Base-by-base conservation (phyloP, 192 early-diverging fungal genomes). In the Funneliformis geosporum region DNA sequence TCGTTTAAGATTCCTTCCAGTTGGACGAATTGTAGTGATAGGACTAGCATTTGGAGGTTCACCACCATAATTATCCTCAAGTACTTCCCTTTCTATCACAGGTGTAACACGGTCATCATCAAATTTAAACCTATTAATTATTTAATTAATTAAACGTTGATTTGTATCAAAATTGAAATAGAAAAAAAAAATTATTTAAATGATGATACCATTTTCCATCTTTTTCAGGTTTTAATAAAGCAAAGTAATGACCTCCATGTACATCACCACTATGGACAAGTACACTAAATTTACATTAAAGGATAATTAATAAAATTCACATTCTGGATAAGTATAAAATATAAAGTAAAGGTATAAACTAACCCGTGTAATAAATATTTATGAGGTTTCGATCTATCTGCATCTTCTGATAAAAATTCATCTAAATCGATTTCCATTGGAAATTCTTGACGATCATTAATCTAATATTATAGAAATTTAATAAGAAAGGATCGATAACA, bases 361-460 rank as follows among this genome's bases (percentile, higher is more conserved):
- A 87, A 94, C 91, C 96, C 97, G 79, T 98, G 96, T 39, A 98
- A 84, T 28, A 87, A 82, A 85, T 99, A 99, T 47, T 88, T 88
- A 83, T 95, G 93, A 28, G 89, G 78, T 60, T 86, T 86, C 44
- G 87, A 81, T 76, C 85, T 88, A 78, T 92, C 90, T 10, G 90
- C 93, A 12, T 91, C 87, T 3, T 87, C 84, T 2, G 86, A 86
- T 59, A 98, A 86, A 86, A 94, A 99, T 38, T 92, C 89, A 40
- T 90, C 91, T 44, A 99, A 84, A 77, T 98, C 95, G 75, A 99
- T 93, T 62, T 91, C 88, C 43, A 86, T 83, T 7, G 96, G 95
- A 83, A 97, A 99, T 85, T 98, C 97, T 82, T 96, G 91, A n/a
- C 97, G 91, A 83, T 97, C 97, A 86, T 98, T 98, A 85, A 96